These are phyloP conservation scores for Lentinula lateritia DNA, from an alignment of 768 basidiomycete genomes.

Conservation along the genomic window DNA sequence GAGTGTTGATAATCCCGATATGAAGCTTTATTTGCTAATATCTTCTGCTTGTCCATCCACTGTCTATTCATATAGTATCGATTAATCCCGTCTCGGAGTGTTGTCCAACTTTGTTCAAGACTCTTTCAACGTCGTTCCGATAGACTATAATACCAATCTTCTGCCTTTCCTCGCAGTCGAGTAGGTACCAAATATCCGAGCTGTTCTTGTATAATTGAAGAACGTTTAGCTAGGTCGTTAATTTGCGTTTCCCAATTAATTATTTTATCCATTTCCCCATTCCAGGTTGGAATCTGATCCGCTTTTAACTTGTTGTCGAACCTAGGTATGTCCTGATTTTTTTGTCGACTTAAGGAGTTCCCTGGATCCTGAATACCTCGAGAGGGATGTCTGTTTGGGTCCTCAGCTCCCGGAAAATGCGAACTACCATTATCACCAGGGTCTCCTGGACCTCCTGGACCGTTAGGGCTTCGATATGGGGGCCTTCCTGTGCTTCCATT, in stretches of 20 bases:
- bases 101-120: neutral
- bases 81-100: too few species aligned
- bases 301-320: conserved; percentile 8
- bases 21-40: too few species aligned
- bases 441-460: too few species aligned
- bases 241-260: conserved; percentile 3
- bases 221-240: neutral
- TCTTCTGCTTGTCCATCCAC: too few species aligned
- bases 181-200: conserved; percentile 5
- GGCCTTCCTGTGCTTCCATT: too few species aligned
- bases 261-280: conserved; percentile 1
- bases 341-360: too few species aligned
- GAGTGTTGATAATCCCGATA: neutral
- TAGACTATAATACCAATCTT: neutral
- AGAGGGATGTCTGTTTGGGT: too few species aligned
- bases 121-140: neutral
- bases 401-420: too few species aligned
- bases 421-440: neutral
- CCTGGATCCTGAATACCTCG: too few species aligned
- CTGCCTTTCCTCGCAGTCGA: neutral
- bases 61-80: too few species aligned
- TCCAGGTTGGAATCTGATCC: neutral
- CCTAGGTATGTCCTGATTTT: neutral
- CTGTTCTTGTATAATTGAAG: neutral
- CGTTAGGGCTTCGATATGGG: too few species aligned